Conservation (phyloP, 2,329 filamentous ascomycete genomes). For the Sporothrix euskadiensis region DNA sequence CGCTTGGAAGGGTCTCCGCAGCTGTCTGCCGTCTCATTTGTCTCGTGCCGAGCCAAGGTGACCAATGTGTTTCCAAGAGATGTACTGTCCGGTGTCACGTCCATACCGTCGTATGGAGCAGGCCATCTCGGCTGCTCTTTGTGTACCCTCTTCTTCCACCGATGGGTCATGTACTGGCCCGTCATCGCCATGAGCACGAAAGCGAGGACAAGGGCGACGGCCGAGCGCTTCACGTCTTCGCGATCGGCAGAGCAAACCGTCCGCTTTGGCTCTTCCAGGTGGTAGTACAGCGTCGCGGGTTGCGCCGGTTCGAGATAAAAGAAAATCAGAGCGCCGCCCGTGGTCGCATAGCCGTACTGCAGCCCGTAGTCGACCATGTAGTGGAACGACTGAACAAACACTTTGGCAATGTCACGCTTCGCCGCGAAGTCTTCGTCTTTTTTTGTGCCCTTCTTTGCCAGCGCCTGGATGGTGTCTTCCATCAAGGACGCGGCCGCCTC, state of each 20-base stretch:
- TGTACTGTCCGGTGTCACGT: background rate
- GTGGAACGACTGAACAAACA: constrained; percentile 24
- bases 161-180: constrained; percentile 25
- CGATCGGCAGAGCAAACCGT: background rate
- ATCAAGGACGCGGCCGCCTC: constrained; percentile 15
- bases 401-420: constrained; percentile 19
- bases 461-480: background rate
- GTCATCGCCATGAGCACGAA: constrained; percentile 21
- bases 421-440: background rate
- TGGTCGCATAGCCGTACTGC: constrained; percentile 25
- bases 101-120: constrained; percentile 15
- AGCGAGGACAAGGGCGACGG: constrained; percentile 19
- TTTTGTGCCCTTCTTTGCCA: background rate
- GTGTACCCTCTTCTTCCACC: constrained; percentile 15
- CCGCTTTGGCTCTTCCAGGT: constrained; percentile 18
- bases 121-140: constrained; percentile 24
- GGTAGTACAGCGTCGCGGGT: constrained; percentile 23
- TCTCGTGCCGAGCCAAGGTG: background rate
- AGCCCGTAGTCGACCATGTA: constrained; percentile 29
- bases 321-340: constrained; percentile 24
- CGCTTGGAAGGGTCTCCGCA: too few species aligned
- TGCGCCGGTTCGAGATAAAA: constrained; percentile 17
- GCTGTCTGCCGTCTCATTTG: too few species aligned
- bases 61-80: background rate
- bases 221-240: background rate